Evolutionary conservation across 2,329 filamentous ascomycete genomes (phyloP).

Genomic region (Cordyceps cicadae): DNA sequence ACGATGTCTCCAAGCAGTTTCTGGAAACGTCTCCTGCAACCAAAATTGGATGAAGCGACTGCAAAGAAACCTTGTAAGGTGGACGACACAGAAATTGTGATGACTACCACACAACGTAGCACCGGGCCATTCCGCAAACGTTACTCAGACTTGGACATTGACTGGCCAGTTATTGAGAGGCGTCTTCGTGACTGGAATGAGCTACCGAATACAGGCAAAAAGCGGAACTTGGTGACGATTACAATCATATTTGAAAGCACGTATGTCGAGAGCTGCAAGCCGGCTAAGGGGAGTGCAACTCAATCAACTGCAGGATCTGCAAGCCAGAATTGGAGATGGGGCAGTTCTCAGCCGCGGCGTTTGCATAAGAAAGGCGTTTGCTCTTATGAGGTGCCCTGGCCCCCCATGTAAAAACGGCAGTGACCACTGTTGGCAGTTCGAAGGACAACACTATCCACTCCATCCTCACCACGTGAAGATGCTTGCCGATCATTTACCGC

Average conservation of each 20-base stretch:
- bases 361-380: conserved; percentile 10
- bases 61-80: conserved; percentile 10
- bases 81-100: conserved; percentile 8
- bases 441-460: conserved; percentile 26
- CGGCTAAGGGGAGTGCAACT: conserved; percentile 8
- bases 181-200: conserved; percentile 11
- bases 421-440: conserved; percentile 11
- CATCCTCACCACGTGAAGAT: conserved; percentile 23
- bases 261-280: conserved; percentile 6
- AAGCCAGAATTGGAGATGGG: conserved; percentile 11
- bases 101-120: conserved; percentile 1
- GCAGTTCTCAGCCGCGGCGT: conserved; percentile 10
- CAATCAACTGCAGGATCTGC: conserved; percentile 9
- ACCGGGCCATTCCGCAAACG: not conserved
- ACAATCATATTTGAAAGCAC: conserved; percentile 10
- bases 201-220: conserved; percentile 9
- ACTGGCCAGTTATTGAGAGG: conserved; percentile 9
- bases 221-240: conserved; percentile 8
- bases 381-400: conserved; percentile 11
- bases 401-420: conserved; percentile 11
- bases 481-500: conserved; percentile 14
- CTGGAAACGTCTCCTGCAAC: conserved; percentile 4
- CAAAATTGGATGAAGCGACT: conserved; percentile 1
- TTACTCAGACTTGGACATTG: conserved; percentile 3
- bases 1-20: conserved; percentile 3